Percentiles rank a stretch among this genome's conserved stretches.
These are phyloP conservation scores for Astragalus membranaceus DNA, from an alignment of 306 rosid species.

Conservation along the genomic window DNA sequence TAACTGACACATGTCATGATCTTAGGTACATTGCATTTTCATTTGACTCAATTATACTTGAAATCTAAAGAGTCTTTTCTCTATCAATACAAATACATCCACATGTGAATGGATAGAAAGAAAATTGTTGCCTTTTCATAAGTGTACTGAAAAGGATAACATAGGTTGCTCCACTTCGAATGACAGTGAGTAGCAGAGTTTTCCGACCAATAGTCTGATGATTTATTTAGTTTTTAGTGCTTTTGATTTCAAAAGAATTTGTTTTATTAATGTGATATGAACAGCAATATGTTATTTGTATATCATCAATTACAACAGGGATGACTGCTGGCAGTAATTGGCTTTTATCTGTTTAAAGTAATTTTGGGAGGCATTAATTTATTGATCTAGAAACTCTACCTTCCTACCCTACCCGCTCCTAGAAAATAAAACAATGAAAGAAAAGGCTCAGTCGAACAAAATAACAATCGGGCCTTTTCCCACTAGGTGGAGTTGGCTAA, in stretches of 20 bases:
- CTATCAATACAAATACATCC: conserved; percentile 6
- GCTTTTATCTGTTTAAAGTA: background rate
- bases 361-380: conserved; percentile 2
- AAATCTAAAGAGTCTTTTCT: background rate
- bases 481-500: background rate
- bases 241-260: background rate
- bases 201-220: background rate
- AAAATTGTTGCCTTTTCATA: background rate
- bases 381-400: conserved; percentile 6
- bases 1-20: background rate
- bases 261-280: background rate
- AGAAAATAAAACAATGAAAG: background rate
- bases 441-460: background rate
- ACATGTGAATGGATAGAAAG: background rate
- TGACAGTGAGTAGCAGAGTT: background rate
- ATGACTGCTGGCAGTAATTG: background rate
- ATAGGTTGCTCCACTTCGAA: conserved; percentile 3
- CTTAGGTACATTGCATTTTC: background rate
- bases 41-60: background rate
- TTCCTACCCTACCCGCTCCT: background rate
- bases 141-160: background rate
- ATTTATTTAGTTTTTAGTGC: background rate
- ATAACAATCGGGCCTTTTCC: background rate
- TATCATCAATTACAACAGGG: background rate
- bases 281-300: background rate